phyloP scores from a whole-genome alignment of 176 grass and related monocot genomes.

The Triticum turgidum region DNA sequence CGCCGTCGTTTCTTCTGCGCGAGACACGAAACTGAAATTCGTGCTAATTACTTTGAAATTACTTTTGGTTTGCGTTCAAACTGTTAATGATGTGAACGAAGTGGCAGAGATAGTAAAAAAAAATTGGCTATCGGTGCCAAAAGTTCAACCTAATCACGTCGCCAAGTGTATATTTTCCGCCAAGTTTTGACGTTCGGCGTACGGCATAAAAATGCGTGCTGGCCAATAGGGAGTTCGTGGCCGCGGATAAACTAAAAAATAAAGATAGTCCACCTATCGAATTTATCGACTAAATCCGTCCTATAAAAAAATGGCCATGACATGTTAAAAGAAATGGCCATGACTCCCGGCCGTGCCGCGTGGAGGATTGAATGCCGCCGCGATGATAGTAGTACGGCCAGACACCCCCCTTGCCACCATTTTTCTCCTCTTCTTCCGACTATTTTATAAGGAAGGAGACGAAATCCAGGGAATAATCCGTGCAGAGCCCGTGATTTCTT shows the following conservation, averaged over 20 bases:
- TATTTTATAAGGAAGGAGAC: constrained; percentile 18
- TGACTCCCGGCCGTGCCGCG: constrained; percentile 23
- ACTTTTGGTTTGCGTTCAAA: not conserved
- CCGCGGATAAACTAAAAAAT: not conserved
- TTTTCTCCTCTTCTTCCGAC: not conserved
- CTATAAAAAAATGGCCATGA: not conserved
- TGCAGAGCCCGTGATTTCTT: constrained; percentile 27
- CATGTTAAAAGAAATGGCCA: not conserved
- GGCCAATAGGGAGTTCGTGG: not conserved
- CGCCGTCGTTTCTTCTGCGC: not conserved
- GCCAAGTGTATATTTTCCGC: not conserved
- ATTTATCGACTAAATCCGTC: constrained; percentile 4
- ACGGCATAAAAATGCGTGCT: not conserved
- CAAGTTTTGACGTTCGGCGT: constrained; percentile 6
- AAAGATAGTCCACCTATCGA: not conserved
- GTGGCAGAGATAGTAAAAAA: not conserved
- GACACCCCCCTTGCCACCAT: not conserved
- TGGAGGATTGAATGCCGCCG: constrained; percentile 43
- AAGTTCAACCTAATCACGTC: not conserved
- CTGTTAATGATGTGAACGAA: not conserved
- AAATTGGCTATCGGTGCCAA: not conserved
- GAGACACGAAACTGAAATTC: constrained; percentile 13
- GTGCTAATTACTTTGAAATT: not conserved
- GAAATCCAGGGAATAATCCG: constrained; percentile 34
- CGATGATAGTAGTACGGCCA: constrained; percentile 6